Base-by-base conservation (phyloP, 2,329 filamentous ascomycete species). In the Penicillium sp. region DNA sequence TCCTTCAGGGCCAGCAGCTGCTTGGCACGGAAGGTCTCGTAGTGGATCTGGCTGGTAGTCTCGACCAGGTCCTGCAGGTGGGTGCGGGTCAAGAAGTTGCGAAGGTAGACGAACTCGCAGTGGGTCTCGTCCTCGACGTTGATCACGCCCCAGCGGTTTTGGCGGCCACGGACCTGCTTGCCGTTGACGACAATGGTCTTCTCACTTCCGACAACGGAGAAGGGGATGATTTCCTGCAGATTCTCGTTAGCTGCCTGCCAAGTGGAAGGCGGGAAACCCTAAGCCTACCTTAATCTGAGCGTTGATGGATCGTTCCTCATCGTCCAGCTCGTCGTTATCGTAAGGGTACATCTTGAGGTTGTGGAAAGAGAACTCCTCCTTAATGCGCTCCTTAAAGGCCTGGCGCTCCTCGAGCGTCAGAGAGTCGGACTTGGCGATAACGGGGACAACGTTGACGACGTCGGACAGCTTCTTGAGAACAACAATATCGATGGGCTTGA, bases 261-360 rank as follows among this genome's bases (percentile, higher is more conserved):
- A n/a, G n/a, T n/a, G n/a, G n/a, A n/a, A n/a, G n/a, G n/a, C n/a
- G n/a, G n/a, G n/a, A n/a, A n/a, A n/a, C n/a, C n/a, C n/a, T n/a
- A n/a, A n/a, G n/a, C n/a, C n/a, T 79, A 95, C 92, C 90, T 97
- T 97, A 81, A 99, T 99, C 74, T 96, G 90, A 55, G 86, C 87
- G 81, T 97, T 97, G 79, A 96, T 83, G 58, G 88, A 87, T 68
- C 91, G 89, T 82, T 99, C 94, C 82, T 99, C 94, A 62, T 94
- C 90, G 72, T 99, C 94, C 67, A 97, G 89, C 83, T 99, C 94
- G 70, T 99, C 94, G 74, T 97, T 97, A 77, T 99, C 94, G 77
- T 99, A 99, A 57, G 94, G 94, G 83, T 96, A 99, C 94, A 99
- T 99, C 84, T 96, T 93, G 72, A 99, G 86, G 84, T 97, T 97